Evolutionary conservation across 2,329 filamentous ascomycete genomes (phyloP).

Genomic region (Aureobasidium sp.): DNA sequence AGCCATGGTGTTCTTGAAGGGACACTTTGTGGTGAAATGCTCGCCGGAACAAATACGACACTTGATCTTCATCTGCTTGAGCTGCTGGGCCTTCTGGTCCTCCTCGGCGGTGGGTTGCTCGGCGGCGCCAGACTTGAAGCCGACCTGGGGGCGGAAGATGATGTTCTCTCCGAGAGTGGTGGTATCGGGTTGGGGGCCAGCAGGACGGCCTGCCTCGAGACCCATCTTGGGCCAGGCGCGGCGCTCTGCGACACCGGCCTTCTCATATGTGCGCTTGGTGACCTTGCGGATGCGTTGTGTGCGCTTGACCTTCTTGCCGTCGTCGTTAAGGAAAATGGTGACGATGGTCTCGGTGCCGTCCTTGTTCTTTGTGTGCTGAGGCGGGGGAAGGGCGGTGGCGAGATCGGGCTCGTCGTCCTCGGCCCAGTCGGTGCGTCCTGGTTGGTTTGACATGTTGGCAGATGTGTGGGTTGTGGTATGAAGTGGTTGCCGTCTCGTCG

Average conservation of each 20-base stretch:
- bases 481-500: background rate
- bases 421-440: slow-evolving; percentile 70
- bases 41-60: slow-evolving; percentile 98
- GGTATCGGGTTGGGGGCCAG: slow-evolving; percentile 79
- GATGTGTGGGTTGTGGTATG: background rate
- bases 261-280: slow-evolving; percentile 77
- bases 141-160: slow-evolving; percentile 83
- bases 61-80: slow-evolving; percentile 99
- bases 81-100: slow-evolving; percentile 58
- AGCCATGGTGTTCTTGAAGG: slow-evolving; percentile 99
- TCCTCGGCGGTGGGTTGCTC: slow-evolving; percentile 55
- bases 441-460: slow-evolving; percentile 18
- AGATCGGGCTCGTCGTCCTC: slow-evolving; percentile 78
- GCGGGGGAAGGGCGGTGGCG: slow-evolving; percentile 73
- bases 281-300: slow-evolving; percentile 90
- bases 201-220: slow-evolving; percentile 70
- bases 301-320: slow-evolving; percentile 93
- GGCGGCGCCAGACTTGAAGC: slow-evolving; percentile 88
- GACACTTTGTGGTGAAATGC: slow-evolving; percentile 98
- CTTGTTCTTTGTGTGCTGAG: slow-evolving; percentile 90
- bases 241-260: slow-evolving; percentile 92
- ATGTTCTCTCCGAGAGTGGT: slow-evolving; percentile 97
- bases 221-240: slow-evolving; percentile 93
- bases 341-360: slow-evolving; percentile 96
- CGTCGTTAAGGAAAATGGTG: slow-evolving; percentile 81